Percentiles rank a stretch among this genome's conserved stretches.
Evolutionary conservation across 495 filamentous ascomycete genomes (phyloP).

Genomic region (Penicillium bovifimosum): DNA sequence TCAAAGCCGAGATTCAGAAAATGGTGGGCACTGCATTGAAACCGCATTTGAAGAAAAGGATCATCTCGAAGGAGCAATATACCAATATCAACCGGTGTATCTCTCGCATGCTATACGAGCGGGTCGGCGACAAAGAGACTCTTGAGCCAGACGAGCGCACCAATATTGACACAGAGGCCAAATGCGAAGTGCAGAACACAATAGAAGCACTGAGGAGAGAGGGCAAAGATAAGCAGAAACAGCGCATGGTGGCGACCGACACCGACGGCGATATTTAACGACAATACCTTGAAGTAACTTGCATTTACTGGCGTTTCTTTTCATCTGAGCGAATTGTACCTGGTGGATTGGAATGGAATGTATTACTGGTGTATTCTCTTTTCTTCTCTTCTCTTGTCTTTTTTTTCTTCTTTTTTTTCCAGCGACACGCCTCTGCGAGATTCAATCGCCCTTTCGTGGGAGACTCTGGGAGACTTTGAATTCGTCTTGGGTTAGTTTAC

Average conservation of each 20-base stretch:
- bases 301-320: conserved; percentile 26
- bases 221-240: conserved; percentile 21
- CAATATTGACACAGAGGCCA: conserved; percentile 64
- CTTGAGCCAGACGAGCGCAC: conserved; percentile 53
- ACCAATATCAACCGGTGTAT: conserved; percentile 81
- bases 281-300: conserved; percentile 14
- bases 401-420: neutral
- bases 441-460: neutral
- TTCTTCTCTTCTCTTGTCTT: neutral
- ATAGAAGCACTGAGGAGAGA: conserved; percentile 32
- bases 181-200: conserved; percentile 67
- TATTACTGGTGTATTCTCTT: conserved; percentile 7
- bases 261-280: conserved; percentile 22
- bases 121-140: conserved; percentile 55
- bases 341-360: neutral
- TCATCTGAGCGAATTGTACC: conserved; percentile 3
- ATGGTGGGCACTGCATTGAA: conserved; percentile 74
- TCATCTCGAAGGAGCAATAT: conserved; percentile 76
- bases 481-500: neutral
- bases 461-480: neutral
- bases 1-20: conserved; percentile 74
- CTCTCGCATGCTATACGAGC: conserved; percentile 79
- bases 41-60: conserved; percentile 63
- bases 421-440: neutral
- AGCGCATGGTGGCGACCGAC: conserved; percentile 19